Conservation (phyloP, 345 rosid species). For the Microthlaspi erraticum region DNA sequence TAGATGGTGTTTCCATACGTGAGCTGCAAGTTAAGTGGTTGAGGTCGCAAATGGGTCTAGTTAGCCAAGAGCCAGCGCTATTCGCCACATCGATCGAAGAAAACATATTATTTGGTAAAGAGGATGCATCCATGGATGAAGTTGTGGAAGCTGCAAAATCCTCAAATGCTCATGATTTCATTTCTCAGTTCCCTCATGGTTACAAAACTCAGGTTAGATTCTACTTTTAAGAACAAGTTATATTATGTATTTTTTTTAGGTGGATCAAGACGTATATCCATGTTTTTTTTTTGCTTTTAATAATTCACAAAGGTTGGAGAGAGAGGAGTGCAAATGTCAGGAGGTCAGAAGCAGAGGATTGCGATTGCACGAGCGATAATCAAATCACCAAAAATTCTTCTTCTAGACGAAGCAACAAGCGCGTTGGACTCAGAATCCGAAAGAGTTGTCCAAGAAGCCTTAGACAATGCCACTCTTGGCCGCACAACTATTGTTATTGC, state of each 20-base stretch:
- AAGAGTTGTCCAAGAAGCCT: conserved; percentile 87
- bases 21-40: conserved; percentile 73
- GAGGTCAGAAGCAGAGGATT: conserved; percentile 93
- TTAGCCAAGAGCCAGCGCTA: conserved; percentile 89
- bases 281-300: background rate
- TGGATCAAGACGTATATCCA: background rate
- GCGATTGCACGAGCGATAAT: conserved; percentile 89
- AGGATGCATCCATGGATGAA: conserved; percentile 76
- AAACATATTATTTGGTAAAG: conserved; percentile 86
- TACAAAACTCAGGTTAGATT: conserved; percentile 63
- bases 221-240: background rate
- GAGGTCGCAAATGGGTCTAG: conserved; percentile 84
- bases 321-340: conserved; percentile 88
- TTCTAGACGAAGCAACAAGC: conserved; percentile 90
- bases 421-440: conserved; percentile 91
- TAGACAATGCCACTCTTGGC: conserved; percentile 74
- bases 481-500: conserved; percentile 87
- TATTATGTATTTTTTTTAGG: background rate
- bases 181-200: conserved; percentile 77
- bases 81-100: conserved; percentile 81
- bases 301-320: conserved; percentile 59
- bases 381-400: conserved; percentile 71
- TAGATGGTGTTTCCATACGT: conserved; percentile 80
- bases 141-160: conserved; percentile 82
- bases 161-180: conserved; percentile 81